Percentiles rank a stretch among this genome's conserved stretches.
Evolutionary conservation across 1,284 basidiomycete species (phyloP).

Genomic region (Coniophora puteana): DNA sequence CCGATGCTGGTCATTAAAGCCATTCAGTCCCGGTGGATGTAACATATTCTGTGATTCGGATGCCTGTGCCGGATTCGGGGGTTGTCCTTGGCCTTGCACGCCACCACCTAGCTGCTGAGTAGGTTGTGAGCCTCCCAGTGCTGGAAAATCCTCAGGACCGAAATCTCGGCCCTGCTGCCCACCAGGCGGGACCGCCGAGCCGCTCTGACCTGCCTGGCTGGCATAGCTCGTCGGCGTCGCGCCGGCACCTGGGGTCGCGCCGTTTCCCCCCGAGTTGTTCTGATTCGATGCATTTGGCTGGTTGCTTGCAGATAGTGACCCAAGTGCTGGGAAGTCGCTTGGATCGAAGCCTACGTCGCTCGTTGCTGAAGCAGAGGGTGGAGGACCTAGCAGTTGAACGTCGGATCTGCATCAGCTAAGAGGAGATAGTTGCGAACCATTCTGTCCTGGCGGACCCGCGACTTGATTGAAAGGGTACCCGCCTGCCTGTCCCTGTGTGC

Average conservation of each 20-base stretch:
- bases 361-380: conserved; percentile 58
- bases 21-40: conserved; percentile 73
- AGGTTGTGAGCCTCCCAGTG: conserved; percentile 59
- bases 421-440: conserved; percentile 50
- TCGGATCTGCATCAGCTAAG: conserved; percentile 49
- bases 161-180: conserved; percentile 60
- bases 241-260: conserved; percentile 28
- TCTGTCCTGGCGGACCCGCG: conserved; percentile 46
- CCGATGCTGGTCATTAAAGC: conserved; percentile 53
- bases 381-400: conserved; percentile 36
- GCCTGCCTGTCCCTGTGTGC: conserved; percentile 47
- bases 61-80: conserved; percentile 29
- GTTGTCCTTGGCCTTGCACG: conserved; percentile 27
- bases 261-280: conserved; percentile 35
- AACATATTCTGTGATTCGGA: conserved; percentile 34
- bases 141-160: conserved; percentile 79
- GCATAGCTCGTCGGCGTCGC: conserved; percentile 64
- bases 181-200: conserved; percentile 34
- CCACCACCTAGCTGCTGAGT: conserved; percentile 20
- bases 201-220: conserved; percentile 67
- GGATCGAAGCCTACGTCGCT: conserved; percentile 78
- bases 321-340: conserved; percentile 82
- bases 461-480: conserved; percentile 49
- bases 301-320: conserved; percentile 47
- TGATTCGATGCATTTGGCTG: conserved; percentile 27